A percentile compares a stretch with the other conserved stretches of the same genome.
Evolutionary conservation across 495 filamentous ascomycete genomes (phyloP).

Genomic region (Recurvomyces mirabilis): DNA sequence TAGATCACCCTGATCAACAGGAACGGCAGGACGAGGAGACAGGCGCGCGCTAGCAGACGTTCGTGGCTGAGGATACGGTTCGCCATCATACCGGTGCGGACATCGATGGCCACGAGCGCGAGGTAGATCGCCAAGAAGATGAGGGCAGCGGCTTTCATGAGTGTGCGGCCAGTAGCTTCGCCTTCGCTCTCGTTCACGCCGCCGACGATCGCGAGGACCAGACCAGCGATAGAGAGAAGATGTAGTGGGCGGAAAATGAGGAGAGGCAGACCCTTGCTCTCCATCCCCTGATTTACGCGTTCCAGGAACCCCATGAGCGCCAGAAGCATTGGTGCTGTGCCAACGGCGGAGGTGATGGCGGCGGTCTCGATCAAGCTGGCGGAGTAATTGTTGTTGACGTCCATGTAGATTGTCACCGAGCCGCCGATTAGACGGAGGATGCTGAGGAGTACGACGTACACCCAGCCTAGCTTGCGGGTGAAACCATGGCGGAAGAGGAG

Average conservation of each 20-base stretch:
- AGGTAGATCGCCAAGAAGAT: conserved; percentile 17
- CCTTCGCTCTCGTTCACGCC: not conserved
- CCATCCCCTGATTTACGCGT: conserved; percentile 15
- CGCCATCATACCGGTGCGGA: conserved; percentile 1
- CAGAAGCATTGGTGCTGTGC: conserved; percentile 18
- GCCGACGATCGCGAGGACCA: conserved; percentile 19
- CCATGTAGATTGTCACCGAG: conserved; percentile 6
- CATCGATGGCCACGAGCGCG: conserved; percentile 5
- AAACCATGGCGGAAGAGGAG: conserved; percentile 18
- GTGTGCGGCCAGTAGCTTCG: not conserved
- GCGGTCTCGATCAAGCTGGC: conserved; percentile 5
- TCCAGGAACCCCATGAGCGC: conserved; percentile 15
- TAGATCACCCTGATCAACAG: conserved; percentile 18
- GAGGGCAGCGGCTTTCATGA: conserved; percentile 12
- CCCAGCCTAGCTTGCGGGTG: conserved; percentile 12
- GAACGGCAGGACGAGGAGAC: conserved; percentile 14
- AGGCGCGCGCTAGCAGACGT: conserved; percentile 6
- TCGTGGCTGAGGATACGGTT: conserved; percentile 6
- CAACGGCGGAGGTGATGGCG: conserved; percentile 10
- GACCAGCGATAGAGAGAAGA: conserved; percentile 8
- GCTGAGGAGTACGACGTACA: conserved; percentile 14
- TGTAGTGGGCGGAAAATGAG: conserved; percentile 12
- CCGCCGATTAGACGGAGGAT: conserved; percentile 17
- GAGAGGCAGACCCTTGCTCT: not conserved
- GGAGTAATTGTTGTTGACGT: conserved; percentile 1